Evolutionary conservation across 345 rosid genomes (phyloP), one percentile per base, ranked within the genome.

Genomic region (Salix arbutifolia): DNA sequence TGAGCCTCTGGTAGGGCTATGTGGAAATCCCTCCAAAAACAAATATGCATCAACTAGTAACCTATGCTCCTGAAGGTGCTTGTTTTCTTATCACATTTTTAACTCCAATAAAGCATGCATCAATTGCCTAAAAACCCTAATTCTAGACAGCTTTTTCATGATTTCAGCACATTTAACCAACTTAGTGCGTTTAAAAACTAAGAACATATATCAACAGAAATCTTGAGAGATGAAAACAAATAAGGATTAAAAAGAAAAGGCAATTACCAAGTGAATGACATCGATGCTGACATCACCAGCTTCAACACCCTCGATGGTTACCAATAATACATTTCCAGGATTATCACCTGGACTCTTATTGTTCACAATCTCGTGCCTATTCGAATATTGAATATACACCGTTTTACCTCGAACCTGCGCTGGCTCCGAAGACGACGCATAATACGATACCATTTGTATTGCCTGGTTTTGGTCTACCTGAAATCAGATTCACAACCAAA

Each of bases 331-430:
- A 84, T 93, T 96, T 33, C 98, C 99, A 78, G 97, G 99, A 82
- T 88, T 91, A 81, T 93, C 99, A 30, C 97, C 97, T 26, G 98
- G 97, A 83, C 96, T 92, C 91, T 91, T 94, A 83, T 90, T 93
- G 89, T 93, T 94, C 56, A 96, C 98, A 72, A 96, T 96, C 71
- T 96, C 99, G 82, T 92, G 97, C 40, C 98, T 87, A 74, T 96
- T 93, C 1, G 99, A 96, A 80, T 96, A 93, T 79, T 96, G 99
- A 78, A 93, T 93, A 77, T 96, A 96, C 40, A 93, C 97, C 26
- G 97, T 87, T 83, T 96, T 93, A 3, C 99, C 98, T 25, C 99
- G 96, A 81, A 93, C 88, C 73, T 96, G 97, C 5, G 98, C 99
- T 8, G 97, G 98, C 77, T 96, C 98, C 8, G 97, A 93, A n/a